A percentile compares a stretch with the other conserved stretches of the same genome.
These are phyloP conservation scores for Atkinsonella texensis DNA, from an alignment of 2,329 filamentous ascomycete species.

Conservation along the genomic window DNA sequence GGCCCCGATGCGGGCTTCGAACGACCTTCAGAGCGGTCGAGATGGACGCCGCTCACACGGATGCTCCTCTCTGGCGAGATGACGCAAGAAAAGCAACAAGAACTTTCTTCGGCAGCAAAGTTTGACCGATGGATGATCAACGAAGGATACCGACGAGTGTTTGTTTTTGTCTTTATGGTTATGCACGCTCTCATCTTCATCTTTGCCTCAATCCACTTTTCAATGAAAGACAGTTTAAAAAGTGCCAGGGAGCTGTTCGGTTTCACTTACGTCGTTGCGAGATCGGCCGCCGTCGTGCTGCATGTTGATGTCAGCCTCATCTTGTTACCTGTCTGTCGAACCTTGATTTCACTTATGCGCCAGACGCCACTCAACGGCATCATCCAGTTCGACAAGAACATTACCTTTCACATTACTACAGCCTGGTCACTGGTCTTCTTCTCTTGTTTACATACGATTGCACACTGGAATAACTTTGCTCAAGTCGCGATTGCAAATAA, in stretches of 20 bases:
- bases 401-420: constrained; percentile 74
- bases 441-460: constrained; percentile 74
- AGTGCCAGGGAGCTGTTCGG: constrained; percentile 57
- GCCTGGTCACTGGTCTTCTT: constrained; percentile 86
- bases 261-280: constrained; percentile 63
- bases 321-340: constrained; percentile 72
- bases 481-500: constrained; percentile 64
- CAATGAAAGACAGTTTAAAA: constrained; percentile 63
- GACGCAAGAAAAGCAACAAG: constrained; percentile 59
- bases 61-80: constrained; percentile 78
- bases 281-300: constrained; percentile 62
- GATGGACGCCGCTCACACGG: constrained; percentile 72
- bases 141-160: constrained; percentile 72
- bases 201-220: constrained; percentile 71
- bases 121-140: constrained; percentile 86
- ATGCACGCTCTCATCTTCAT: constrained; percentile 66
- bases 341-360: constrained; percentile 67
- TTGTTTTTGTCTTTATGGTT: constrained; percentile 63
- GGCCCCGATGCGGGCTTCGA: constrained; percentile 12
- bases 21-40: constrained; percentile 53
- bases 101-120: constrained; percentile 56
- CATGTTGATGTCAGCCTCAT: constrained; percentile 74
- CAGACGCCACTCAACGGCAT: constrained; percentile 77
- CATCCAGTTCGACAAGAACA: constrained; percentile 82
- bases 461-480: constrained; percentile 80